phyloP scores from a whole-genome alignment of 768 basidiomycete genomes.

The Lepiota brunneoincarnata region DNA sequence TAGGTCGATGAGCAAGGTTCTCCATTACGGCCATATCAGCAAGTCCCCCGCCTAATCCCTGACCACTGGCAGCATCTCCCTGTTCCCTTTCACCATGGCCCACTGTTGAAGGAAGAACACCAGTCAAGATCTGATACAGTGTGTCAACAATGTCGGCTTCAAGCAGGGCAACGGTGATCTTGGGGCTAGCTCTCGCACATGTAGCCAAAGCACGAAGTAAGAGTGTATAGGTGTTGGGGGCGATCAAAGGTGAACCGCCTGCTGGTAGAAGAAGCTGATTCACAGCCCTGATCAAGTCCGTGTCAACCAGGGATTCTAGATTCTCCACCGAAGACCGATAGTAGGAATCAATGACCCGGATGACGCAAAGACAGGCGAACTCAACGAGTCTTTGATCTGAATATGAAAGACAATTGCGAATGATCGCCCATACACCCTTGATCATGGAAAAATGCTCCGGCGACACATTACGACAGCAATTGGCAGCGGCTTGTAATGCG shows the following conservation, averaged over 20 bases:
- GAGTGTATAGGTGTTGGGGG: constrained; percentile 84
- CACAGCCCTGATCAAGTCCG: constrained; percentile 75
- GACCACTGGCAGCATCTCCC: constrained; percentile 58
- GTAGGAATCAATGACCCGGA: constrained; percentile 91
- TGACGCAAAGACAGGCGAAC: constrained; percentile 92
- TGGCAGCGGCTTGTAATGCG: constrained; percentile 93
- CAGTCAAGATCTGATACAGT: constrained; percentile 92
- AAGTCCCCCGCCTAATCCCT: constrained; percentile 83
- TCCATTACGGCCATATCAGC: constrained; percentile 99
- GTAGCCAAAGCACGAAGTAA: constrained; percentile 85
- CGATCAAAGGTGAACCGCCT: constrained; percentile 82
- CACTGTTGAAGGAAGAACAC: constrained; percentile 76
- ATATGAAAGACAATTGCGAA: constrained; percentile 88
- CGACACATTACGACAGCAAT: constrained; percentile 92
- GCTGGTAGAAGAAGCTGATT: constrained; percentile 84
- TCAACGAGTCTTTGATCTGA: constrained; percentile 97
- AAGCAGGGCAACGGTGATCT: constrained; percentile 80
- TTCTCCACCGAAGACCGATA: constrained; percentile 81
- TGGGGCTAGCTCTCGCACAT: constrained; percentile 84
- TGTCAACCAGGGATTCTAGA: constrained; percentile 82
- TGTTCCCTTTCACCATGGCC: constrained; percentile 51
- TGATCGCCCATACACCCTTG: constrained; percentile 86
- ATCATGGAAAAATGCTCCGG: constrained; percentile 89
- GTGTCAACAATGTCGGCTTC: constrained; percentile 94
- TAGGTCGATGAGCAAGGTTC: constrained; percentile 92